Base-by-base conservation (phyloP, 805 yeast species). In the Scheffersomyces coipomensis region DNA sequence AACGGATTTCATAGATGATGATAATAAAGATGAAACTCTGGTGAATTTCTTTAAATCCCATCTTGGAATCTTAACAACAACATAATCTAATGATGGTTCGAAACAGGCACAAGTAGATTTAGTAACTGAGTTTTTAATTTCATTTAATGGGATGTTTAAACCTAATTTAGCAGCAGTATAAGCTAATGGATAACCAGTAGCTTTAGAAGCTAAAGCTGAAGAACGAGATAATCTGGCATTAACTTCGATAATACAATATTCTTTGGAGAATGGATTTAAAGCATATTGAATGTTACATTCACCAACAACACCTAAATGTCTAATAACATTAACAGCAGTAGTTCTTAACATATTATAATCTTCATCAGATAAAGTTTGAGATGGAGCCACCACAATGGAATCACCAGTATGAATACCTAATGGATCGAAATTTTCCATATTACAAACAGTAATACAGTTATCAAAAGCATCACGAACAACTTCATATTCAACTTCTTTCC, bases 381-480 rank as follows among this genome's bases (percentile, higher is more conserved):
- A 90, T 36, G 99, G 99, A 39, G 99, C 99, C 58, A 91, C 96
- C 41, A 91, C 99, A 58, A 91, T 93, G 39, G 98, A 93, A 66
- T 91, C 99, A 77, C 99, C 99, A 44, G 99, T 91, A 63, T 91
- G 99, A 57, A 91, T 90, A 63, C 99, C 99, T 54, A 91, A 78
- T 34, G 99, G 99, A 69, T 91, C 99, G 52, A 91, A 91, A 71
- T 91, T 91, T 72, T 91, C 99, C 99, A 91, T 91, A 73, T 91
- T 91, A 79, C 99, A 91, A 47, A 91, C 99, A 35, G 99, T 91
- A 56, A 91, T 88, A 82, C 99, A 91, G 79, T 91, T 91, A 66
- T 88, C 97, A 55, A 81, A 85, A 37, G 95, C 90, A 70, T 91
- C 99, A 67, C 99, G 88, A 39, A 91, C 99, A 65, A 91, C 99